Evolutionary conservation across 495 filamentous ascomycete genomes (phyloP), one percentile per base, ranked within the genome.

Genomic region (Lasiosphaeria hispida): DNA sequence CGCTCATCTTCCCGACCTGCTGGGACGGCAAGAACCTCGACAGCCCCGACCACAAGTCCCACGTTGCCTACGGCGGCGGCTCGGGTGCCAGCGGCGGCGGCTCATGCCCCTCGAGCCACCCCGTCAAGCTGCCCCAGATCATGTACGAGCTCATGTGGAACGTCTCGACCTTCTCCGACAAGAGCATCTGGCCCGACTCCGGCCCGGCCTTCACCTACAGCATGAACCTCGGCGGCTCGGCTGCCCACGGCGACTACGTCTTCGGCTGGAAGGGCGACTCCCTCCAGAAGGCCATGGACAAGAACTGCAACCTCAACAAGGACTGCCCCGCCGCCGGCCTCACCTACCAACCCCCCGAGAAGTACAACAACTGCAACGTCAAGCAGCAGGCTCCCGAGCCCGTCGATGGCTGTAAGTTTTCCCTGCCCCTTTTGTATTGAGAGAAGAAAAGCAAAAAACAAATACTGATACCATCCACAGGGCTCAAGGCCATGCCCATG

Each of bases 61-160:
- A 88, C 66, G 77, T 88, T 54, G 71, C 80, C 30, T 88, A 87
- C 66, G 78, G 83, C 53, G 69, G 63, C 37, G 71, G 75, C 56
- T 62, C 66, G 35, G 74, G 75, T 35, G 76, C 76, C 39, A 80
- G 68, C 57, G 78, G 85, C 53, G 77, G 74, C 45, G 85, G 85
- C 35, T 53, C 60, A 19, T 89, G 86, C 71, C 85, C 85, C 0
- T 62, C 72, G 5, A 77, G 72, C 3, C 87, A 88, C 70, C 85
- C 87, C 39, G 77, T 82, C 57, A 85, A 84, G 63, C 72, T 88
- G 4, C 76, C 84, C 53, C 83, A 85, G 49, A 73, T 90, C 65
- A 89, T 90, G 74, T 84, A 85, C 69, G 88, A 90, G 73, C 73
- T 89, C 60, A 79, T 84, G 68, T 91, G 81, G 74, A 76, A 84